Conservation (phyloP, 495 filamentous ascomycete genomes). For the Ascobolus immersus region DNA sequence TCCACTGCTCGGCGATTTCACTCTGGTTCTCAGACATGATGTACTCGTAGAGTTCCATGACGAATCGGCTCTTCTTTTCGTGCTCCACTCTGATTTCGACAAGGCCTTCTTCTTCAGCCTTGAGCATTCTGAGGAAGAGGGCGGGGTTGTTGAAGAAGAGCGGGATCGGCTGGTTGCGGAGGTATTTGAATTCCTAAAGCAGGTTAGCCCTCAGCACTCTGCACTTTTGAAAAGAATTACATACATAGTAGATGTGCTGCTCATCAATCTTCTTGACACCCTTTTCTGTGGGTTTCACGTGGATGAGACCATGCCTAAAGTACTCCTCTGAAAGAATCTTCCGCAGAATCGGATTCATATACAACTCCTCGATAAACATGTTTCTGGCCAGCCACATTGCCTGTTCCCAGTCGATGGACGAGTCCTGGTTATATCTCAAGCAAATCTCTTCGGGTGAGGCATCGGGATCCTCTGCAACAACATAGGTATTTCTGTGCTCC, state of each 20-base stretch:
- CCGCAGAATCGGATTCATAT: conserved; percentile 67
- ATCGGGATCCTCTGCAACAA: conserved; percentile 58
- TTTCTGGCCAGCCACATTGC: conserved; percentile 54
- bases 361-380: conserved; percentile 80
- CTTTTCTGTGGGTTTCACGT: conserved; percentile 77
- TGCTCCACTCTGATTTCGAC: conserved; percentile 59
- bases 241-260: conserved; percentile 61
- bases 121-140: conserved; percentile 81
- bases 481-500: conserved; percentile 45
- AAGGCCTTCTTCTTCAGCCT: conserved; percentile 77
- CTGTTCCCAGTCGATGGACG: conserved; percentile 46
- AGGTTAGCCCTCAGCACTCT: conserved; percentile 3
- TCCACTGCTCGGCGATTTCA: conserved; percentile 88
- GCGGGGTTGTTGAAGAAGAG: conserved; percentile 65
- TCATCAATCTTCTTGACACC: conserved; percentile 87
- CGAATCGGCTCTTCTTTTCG: conserved; percentile 47
- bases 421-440: conserved; percentile 39
- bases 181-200: conserved; percentile 72
- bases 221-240: background rate
- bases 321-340: conserved; percentile 58
- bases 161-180: conserved; percentile 56
- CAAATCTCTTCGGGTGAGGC: conserved; percentile 61
- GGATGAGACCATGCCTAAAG: conserved; percentile 56
- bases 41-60: conserved; percentile 43
- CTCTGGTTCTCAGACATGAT: conserved; percentile 86